Evolutionary conservation across 257 asterid genomes (phyloP), one percentile per base, ranked within the genome.

Genomic region (Dorcoceras hygrometricum): DNA sequence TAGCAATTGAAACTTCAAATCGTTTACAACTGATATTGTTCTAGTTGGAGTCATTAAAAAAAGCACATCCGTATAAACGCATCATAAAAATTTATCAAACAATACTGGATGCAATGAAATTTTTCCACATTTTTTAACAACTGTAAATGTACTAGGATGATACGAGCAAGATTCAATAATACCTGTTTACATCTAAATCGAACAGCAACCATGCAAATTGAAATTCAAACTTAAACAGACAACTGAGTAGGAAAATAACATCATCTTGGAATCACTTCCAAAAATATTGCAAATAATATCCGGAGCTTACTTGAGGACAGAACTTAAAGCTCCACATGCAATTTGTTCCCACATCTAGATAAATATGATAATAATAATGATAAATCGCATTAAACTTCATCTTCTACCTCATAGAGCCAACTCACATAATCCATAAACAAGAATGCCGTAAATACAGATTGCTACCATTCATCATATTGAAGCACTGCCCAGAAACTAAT

Each of bases 201-300:
- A 66, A 36, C 29, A 53, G 58, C 7, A 22, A 61, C 62, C 19
- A 28, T 55, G 57, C 61, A 70, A 51, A 23, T 19, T 66, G 25
- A 59, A 20, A 14, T 6, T 34, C 23, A 59, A 20, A 48, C 39
- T 39, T 14, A 59, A 18, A 53, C 26, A 70, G 6, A 36, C 25
- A 59, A 65, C 29, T 57, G 4, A 6, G 23, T 63, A 69, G 56
- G 63, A 29, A 56, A 60, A 65, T 58, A 39, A 63, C 65, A 64
- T 68, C 63, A 59, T 63, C 71, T 53, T 32, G 53, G 34, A 64
- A 27, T 59, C 58, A 39, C 16, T 8, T 16, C 0, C 31, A 48
- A n/a, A 23, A n/a, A 68, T 36, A 26, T 18, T n/a, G n/a, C 3
- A 69, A 66, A 59, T 31, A 31, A 29, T 57, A 65, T 23, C 69